A percentile compares a stretch with the other conserved stretches of the same genome.
phyloP scores from a whole-genome alignment of 148 eudicot genomes.

The Amaranthus palmeri region DNA sequence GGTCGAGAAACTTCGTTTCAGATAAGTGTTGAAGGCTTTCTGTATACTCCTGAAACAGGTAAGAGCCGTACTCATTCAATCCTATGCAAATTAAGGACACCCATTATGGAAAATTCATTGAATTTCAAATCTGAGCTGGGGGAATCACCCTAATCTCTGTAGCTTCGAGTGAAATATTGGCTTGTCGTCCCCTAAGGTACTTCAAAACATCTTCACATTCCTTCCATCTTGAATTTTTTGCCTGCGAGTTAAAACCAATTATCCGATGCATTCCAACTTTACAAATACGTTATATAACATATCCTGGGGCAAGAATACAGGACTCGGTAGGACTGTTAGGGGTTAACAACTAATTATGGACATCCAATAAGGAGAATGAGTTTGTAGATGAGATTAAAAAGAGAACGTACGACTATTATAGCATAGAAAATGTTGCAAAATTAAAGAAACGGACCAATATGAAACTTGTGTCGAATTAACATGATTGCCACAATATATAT shows the following conservation, averaged over 20 bases:
- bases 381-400: no score
- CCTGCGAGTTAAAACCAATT: slow-evolving; percentile 28
- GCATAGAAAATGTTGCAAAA: no score
- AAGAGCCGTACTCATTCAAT: background rate
- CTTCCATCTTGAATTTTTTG: slow-evolving; percentile 44
- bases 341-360: no score
- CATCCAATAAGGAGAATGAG: no score
- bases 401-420: no score
- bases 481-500: no score
- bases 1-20: slow-evolving; percentile 38
- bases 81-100: background rate
- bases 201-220: slow-evolving; percentile 54
- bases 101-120: background rate
- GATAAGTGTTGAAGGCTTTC: slow-evolving; percentile 38
- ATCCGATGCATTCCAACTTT: background rate
- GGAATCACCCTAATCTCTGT: slow-evolving; percentile 51
- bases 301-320: no score
- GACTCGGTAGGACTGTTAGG: no score
- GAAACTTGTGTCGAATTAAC: no score
- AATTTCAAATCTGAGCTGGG: background rate
- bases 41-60: slow-evolving; percentile 48
- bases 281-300: no score
- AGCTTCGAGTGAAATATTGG: slow-evolving; percentile 51
- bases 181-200: slow-evolving; percentile 45
- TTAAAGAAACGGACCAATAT: no score